A percentile compares a stretch with the other conserved stretches of the same genome.
These are phyloP conservation scores for Saccharomycopsis schoenii DNA, from an alignment of 805 yeast species.

Conservation along the genomic window DNA sequence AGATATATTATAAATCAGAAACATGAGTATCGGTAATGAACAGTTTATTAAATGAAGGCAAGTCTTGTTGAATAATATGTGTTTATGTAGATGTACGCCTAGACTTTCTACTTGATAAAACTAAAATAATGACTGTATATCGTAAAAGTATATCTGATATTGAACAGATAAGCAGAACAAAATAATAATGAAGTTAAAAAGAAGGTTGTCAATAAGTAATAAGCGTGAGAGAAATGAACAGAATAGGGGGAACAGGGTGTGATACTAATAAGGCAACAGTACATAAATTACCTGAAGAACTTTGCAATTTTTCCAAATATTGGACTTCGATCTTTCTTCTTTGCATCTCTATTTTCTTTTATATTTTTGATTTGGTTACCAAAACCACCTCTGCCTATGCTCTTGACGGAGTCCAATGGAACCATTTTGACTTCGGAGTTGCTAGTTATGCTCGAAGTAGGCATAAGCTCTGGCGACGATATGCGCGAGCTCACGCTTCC, in stretches of 20 bases:
- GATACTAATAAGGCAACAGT: no score
- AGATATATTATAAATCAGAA: neutral
- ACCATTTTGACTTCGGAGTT: neutral
- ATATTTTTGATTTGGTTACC: slow-evolving; percentile 16
- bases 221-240: neutral
- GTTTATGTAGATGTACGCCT: no score
- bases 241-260: no score
- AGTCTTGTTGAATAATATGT: no score
- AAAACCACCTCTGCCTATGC: slow-evolving; percentile 19
- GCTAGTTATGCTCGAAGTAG: neutral
- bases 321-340: neutral
- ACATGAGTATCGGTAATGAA: no score
- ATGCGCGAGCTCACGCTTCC: neutral
- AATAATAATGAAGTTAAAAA: neutral
- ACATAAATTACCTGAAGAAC: slow-evolving; percentile 5
- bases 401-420: slow-evolving; percentile 12
- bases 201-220: neutral
- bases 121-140: neutral
- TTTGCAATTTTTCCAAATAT: slow-evolving; percentile 5
- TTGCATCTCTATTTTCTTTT: slow-evolving; percentile 2
- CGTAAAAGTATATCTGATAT: no score
- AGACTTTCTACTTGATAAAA: no score
- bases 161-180: neutral
- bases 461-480: slow-evolving; percentile 1
- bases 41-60: neutral